Base-by-base conservation (phyloP, 2,329 filamentous ascomycete species). In the Pseudogymnoascus sp. region DNA sequence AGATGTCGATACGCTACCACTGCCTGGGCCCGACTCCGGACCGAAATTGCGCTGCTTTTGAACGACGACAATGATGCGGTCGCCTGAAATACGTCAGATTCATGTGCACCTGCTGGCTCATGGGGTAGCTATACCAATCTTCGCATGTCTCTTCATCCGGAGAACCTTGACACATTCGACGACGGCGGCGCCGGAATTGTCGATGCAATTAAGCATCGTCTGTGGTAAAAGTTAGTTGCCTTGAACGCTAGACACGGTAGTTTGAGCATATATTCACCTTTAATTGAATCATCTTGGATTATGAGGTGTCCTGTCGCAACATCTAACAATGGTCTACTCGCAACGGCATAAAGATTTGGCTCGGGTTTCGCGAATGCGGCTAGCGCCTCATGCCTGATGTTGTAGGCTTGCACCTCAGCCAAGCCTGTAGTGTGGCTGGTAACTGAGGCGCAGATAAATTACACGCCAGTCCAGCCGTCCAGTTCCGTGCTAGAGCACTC, bases 191-290 rank as follows among this genome's bases (percentile, higher is more conserved):
- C 94, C 94, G 67, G 94, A 97, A 81, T 73, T 99, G 87, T 99
- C 94, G 85, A 99, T 97, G 87, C 94, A 97, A 79, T 94, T 97
- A 71, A 99, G 84, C 85, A 99, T 91, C 74, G 92, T 89, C 94
- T 97, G 68, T 10, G 29, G 24, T 29, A 5, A 29, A 24, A 36
- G 15, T 35, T 61, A 61, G 35, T 33, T 13, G 7, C 57, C 17
- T 10, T 7, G 2, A 26, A 59, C 26, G 21, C 29, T 13, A 13
- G 9, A 21, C 5, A 10, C 3, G 1, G n/a, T 10, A 0, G 4
- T 10, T 2, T 7, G 2, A 5, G n/a, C 11, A 11, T 0, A 4
- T 37, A 63, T 64, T 58, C 68, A 86, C 89, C 86, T 93, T 93
- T 82, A 94, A 78, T 84, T 94, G 91, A 77, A 96, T 95, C 90